These are phyloP conservation scores for Pleurotus platypus DNA, from an alignment of 768 basidiomycete genomes.

Conservation along the genomic window DNA sequence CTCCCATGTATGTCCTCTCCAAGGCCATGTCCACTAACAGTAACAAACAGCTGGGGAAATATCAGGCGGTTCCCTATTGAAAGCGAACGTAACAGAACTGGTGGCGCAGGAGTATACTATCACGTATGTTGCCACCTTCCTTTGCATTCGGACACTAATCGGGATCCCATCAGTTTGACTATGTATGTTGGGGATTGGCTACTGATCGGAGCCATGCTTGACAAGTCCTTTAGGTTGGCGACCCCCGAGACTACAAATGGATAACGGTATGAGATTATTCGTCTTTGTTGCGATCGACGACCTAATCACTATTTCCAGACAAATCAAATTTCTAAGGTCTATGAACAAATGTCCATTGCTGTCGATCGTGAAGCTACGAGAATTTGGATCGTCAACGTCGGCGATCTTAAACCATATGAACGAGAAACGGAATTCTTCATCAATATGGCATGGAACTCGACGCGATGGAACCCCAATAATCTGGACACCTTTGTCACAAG, in stretches of 20 bases:
- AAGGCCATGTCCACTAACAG: slow-evolving; percentile 14
- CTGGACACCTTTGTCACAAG: slow-evolving; percentile 44
- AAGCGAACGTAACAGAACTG: slow-evolving; percentile 55
- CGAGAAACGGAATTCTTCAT: slow-evolving; percentile 70
- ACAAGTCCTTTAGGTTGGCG: slow-evolving; percentile 46
- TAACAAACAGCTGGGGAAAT: slow-evolving; percentile 51
- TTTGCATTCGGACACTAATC: slow-evolving; percentile 4
- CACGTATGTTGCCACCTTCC: slow-evolving; percentile 34
- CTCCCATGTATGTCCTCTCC: not conserved
- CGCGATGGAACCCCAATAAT: slow-evolving; percentile 53
- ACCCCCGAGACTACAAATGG: slow-evolving; percentile 70
- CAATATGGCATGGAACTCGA: slow-evolving; percentile 55
- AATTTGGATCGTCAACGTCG: slow-evolving; percentile 74
- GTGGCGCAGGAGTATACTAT: slow-evolving; percentile 71
- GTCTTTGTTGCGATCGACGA: not conserved
- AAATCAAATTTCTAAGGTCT: slow-evolving; percentile 54
- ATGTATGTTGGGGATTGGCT: slow-evolving; percentile 23
- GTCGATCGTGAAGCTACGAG: slow-evolving; percentile 53
- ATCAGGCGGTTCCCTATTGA: slow-evolving; percentile 56
- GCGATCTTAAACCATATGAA: slow-evolving; percentile 74
- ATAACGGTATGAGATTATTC: slow-evolving; percentile 40
- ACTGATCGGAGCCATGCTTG: not conserved
- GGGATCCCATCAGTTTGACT: slow-evolving; percentile 35
- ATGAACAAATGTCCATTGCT: slow-evolving; percentile 69
- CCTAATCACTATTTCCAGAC: slow-evolving; percentile 27